Base-by-base conservation (phyloP, 2,329 filamentous ascomycete species). In the Penicillium italicum region DNA sequence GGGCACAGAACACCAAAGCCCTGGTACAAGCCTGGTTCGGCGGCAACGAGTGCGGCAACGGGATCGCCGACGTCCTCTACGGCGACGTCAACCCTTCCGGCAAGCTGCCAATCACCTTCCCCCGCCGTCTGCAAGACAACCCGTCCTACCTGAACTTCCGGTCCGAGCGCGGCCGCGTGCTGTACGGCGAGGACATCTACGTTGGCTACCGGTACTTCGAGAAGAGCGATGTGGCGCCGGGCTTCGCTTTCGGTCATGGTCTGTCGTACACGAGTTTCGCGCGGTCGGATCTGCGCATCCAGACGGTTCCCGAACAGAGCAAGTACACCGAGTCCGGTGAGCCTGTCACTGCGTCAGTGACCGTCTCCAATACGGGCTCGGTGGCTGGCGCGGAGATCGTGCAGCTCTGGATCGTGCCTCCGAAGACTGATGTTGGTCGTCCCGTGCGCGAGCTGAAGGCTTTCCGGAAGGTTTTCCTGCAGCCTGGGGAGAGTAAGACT, bases 201-300 rank as follows among this genome's bases (percentile, higher is more conserved):
- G 79, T 93, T 36, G 90, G 90, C 4, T 94, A 94, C 74, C 81
- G 89, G 22, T 91, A 86, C 76, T 94, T 90, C 70, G 89, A 94
- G 67, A 86, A 83, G 64, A 79, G 82, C n/a, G 79, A 85, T 34
- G 79, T 84, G 5, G 77, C 80, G 0, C 83, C 87, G 0, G 80
- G 88, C 28, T 94, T 92, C 73, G 81, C 87, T 55, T 95, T 95
- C 69, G 90, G 90, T 12, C 86, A 91, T 66, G 90, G 90, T 2
- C 78, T 94, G 1, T 89, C 86, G 16, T 94, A 92, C 73, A 91
- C 89, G 0, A 84, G 77, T 0, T 93, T 93, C 69, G 63, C 70
- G 10, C 80, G 82, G 62, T 81, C 78, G 1, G 75, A 80, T 38
- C 74, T 86, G 1, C 53, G 58, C 4, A 53, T 71, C 55, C 65